These are phyloP conservation scores for Elymus sibiricus DNA, from an alignment of 176 grass and related monocot species.

Conservation along the genomic window DNA sequence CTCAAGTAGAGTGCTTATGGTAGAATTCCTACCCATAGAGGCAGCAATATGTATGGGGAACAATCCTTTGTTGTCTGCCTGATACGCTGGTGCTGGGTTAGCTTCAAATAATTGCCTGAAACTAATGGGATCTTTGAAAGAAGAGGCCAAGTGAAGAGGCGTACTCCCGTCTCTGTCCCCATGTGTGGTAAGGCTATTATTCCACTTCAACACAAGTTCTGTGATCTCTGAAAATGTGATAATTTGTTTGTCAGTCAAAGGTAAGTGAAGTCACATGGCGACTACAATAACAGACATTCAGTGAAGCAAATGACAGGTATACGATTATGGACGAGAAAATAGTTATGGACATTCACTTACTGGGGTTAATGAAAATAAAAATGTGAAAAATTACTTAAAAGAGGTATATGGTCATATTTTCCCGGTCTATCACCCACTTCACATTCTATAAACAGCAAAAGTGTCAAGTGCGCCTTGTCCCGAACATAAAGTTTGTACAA, in stretches of 20 bases:
- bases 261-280: neutral
- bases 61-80: neutral
- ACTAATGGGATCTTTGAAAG: neutral
- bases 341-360: too few species aligned
- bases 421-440: too few species aligned
- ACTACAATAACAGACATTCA: too few species aligned
- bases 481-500: neutral
- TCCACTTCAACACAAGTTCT: too few species aligned
- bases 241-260: too few species aligned
- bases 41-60: neutral
- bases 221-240: too few species aligned
- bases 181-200: neutral
- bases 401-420: too few species aligned
- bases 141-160: neutral
- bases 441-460: neutral
- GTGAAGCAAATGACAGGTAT: too few species aligned
- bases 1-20: neutral
- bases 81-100: neutral
- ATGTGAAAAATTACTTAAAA: too few species aligned
- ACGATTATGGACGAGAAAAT: too few species aligned
- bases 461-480: neutral
- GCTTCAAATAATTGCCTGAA: neutral
- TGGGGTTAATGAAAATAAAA: too few species aligned
- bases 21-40: accelerated
- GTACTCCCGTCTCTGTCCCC: neutral